phyloP scores from a whole-genome alignment of 495 filamentous ascomycete species.

The Aspergillus hancockii region DNA sequence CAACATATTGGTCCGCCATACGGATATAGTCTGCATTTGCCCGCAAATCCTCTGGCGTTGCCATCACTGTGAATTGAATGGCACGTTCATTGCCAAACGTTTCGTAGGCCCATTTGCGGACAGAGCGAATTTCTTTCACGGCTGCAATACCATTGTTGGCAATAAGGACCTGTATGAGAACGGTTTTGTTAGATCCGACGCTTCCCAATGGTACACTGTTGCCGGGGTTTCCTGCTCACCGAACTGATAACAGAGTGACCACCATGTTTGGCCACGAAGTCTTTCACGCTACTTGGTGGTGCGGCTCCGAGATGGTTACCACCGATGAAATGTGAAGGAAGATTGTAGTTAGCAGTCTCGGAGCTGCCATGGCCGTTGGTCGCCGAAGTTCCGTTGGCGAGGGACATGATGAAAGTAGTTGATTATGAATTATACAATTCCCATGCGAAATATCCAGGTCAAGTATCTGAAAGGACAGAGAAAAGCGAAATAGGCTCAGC shows the following conservation, averaged over 20 bases:
- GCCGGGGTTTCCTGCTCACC: constrained; percentile 52
- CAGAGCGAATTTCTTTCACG: constrained; percentile 97
- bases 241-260: constrained; percentile 98
- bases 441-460: constrained; percentile 18
- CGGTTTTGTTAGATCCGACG: constrained; percentile 3
- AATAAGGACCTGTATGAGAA: constrained; percentile 78
- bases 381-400: constrained; percentile 34
- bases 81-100: constrained; percentile 97
- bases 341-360: constrained; percentile 72
- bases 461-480: background rate
- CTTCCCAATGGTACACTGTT: background rate
- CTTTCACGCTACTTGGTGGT: constrained; percentile 78
- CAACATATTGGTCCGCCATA: constrained; percentile 99
- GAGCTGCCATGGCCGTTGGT: constrained; percentile 58
- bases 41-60: constrained; percentile 96
- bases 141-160: constrained; percentile 99
- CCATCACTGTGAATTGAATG: constrained; percentile 99
- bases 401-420: constrained; percentile 38
- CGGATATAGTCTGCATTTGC: constrained; percentile 99
- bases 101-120: constrained; percentile 99
- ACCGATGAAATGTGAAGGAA: constrained; percentile 93
- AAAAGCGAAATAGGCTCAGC: background rate
- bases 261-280: constrained; percentile 86
- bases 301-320: constrained; percentile 84
- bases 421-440: constrained; percentile 29